Evolutionary conservation across 371 early-diverging fungal species (phyloP).

Genomic region (Mortierella sp.): DNA sequence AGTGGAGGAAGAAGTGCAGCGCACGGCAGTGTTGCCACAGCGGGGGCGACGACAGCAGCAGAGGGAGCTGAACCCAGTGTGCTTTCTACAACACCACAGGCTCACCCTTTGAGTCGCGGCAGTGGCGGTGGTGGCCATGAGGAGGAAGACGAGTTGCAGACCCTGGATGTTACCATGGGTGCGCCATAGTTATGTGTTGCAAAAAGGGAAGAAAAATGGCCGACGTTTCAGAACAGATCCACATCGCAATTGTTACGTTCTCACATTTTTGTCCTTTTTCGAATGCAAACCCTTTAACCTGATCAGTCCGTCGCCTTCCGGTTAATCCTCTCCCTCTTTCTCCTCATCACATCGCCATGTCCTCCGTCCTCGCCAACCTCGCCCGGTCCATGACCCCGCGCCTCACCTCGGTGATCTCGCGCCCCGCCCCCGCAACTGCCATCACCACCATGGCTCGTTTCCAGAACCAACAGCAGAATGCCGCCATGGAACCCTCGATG

Average conservation of each 20-base stretch:
- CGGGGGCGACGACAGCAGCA: neutral
- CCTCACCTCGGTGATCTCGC: conserved; percentile 20
- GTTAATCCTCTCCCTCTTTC: neutral
- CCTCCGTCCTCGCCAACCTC: conserved; percentile 33
- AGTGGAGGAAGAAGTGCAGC: conserved; percentile 21
- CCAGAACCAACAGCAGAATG: conserved; percentile 33
- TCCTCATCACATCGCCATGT: conserved; percentile 9
- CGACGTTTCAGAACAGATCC: neutral
- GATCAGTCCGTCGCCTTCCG: conserved; percentile 2
- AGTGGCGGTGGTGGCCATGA: neutral
- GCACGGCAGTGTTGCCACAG: conserved; percentile 19
- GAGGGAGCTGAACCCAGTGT: neutral
- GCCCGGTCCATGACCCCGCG: conserved; percentile 43
- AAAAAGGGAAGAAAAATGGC: neutral
- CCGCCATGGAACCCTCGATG: conserved; percentile 53
- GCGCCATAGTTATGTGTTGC: neutral
- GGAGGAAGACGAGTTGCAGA: neutral
- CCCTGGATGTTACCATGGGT: neutral
- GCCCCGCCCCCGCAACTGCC: conserved; percentile 30
- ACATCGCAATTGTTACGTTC: neutral
- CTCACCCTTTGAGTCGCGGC: neutral
- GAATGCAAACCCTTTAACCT: neutral
- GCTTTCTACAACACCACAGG: neutral
- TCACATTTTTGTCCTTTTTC: neutral
- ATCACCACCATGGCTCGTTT: conserved; percentile 27